Percentiles rank a stretch among this genome's conserved stretches.
phyloP scores from a whole-genome alignment of 2,329 filamentous ascomycete genomes.

The Pseudomassariella vexata region DNA sequence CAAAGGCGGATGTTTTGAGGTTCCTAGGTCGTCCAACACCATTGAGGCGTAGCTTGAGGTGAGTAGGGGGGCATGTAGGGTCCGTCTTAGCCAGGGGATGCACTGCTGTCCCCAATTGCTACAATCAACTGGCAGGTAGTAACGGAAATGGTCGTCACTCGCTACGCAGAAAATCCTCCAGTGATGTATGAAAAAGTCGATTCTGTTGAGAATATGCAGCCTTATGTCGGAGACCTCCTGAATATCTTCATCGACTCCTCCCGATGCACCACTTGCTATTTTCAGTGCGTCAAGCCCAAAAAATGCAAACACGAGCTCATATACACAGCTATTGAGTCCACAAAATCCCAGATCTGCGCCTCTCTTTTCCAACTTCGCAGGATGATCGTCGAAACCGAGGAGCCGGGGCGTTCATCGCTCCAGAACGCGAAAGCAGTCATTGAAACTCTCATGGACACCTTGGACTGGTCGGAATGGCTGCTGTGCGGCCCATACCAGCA shows the following conservation, averaged over 20 bases:
- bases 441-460: constrained; percentile 16
- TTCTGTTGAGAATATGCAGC: too few relatives aligned
- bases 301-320: constrained; percentile 39
- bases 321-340: constrained; percentile 30
- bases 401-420: constrained; percentile 6
- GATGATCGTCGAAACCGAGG: constrained; percentile 15
- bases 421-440: constrained; percentile 7
- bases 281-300: constrained; percentile 18
- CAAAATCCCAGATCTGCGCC: constrained; percentile 12
- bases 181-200: constrained; percentile 29
- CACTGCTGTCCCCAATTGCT: constrained; percentile 25
- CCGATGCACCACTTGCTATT: constrained; percentile 42
- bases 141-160: constrained; percentile 57
- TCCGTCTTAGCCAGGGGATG: constrained; percentile 23
- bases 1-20: constrained; percentile 24
- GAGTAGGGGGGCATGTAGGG: constrained; percentile 41
- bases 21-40: constrained; percentile 25
- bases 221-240: constrained; percentile 34
- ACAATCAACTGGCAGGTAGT: constrained; percentile 60
- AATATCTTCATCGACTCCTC: constrained; percentile 38
- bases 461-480: constrained; percentile 30
- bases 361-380: constrained; percentile 22
- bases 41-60: constrained; percentile 22
- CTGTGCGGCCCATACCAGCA: constrained; percentile 24
- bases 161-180: constrained; percentile 52